Conservation (phyloP, 2,329 filamentous ascomycete species). For the Aspergillus tanneri region DNA sequence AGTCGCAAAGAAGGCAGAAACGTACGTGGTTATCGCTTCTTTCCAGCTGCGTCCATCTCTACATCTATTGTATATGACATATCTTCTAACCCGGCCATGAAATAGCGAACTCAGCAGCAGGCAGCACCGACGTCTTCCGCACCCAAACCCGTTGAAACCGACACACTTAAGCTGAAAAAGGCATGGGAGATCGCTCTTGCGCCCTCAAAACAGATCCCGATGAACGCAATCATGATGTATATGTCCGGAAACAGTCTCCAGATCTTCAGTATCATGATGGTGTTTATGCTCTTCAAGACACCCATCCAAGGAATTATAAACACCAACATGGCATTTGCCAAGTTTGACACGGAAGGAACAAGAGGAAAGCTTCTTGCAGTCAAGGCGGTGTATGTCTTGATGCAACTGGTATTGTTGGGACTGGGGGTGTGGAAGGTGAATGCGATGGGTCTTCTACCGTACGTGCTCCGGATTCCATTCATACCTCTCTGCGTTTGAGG, state of each 20-base stretch:
- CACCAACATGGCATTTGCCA: constrained; percentile 84
- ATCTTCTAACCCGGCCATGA: background rate
- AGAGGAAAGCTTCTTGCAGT: constrained; percentile 71
- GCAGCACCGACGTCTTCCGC: constrained; percentile 21
- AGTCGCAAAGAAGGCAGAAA: constrained; percentile 49
- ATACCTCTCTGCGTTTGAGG: background rate
- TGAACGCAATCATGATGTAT: constrained; percentile 99
- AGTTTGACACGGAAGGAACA: constrained; percentile 82
- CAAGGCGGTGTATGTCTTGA: constrained; percentile 82
- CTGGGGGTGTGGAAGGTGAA: constrained; percentile 97
- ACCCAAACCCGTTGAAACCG: constrained; percentile 72
- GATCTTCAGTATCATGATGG: constrained; percentile 99
- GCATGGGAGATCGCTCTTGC: constrained; percentile 96
- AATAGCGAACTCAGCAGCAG: constrained; percentile 21
- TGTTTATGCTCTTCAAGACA: constrained; percentile 98
- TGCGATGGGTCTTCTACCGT: constrained; percentile 91
- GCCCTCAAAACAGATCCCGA: constrained; percentile 89
- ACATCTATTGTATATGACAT: background rate
- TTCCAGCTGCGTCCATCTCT: background rate
- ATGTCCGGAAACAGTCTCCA: constrained; percentile 98
- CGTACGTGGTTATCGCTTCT: background rate
- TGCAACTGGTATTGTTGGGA: constrained; percentile 79
- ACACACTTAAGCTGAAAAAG: constrained; percentile 95
- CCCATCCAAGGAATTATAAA: constrained; percentile 79
- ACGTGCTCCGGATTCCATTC: constrained; percentile 42